Conservation (phyloP, 2,329 filamentous ascomycete species). For the Beauveria scarabaeidicola region DNA sequence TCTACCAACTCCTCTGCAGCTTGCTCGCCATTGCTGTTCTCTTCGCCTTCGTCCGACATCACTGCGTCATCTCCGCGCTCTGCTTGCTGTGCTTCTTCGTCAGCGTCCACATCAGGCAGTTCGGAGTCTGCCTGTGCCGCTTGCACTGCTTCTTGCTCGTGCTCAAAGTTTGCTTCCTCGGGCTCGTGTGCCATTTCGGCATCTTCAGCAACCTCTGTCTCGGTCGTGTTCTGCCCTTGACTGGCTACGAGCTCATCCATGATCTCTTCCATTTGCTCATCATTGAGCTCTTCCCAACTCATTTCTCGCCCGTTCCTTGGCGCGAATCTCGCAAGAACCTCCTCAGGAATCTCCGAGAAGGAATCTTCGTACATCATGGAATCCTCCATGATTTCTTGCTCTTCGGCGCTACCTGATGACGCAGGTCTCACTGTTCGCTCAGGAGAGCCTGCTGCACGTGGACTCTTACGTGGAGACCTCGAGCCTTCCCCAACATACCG, state of each 20-base stretch:
- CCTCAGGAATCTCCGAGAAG: slow-evolving; percentile 48
- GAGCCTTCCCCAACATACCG: neutral
- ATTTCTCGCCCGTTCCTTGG: slow-evolving; percentile 10
- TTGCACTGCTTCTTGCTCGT: neutral
- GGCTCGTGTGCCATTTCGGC: neutral
- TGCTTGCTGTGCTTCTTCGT: neutral
- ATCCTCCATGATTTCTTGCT: slow-evolving; percentile 16
- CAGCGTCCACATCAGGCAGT: neutral
- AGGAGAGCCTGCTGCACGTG: slow-evolving; percentile 1
- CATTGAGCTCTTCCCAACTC: slow-evolving; percentile 10
- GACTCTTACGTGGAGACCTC: neutral
- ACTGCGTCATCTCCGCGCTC: slow-evolving; percentile 4
- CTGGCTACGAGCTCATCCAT: neutral
- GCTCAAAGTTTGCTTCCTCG: neutral
- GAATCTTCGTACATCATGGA: slow-evolving; percentile 41
- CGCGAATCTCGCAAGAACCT: slow-evolving; percentile 38
- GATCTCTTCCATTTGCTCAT: slow-evolving; percentile 7
- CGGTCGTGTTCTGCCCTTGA: neutral
- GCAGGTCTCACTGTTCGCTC: neutral
- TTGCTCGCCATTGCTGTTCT: slow-evolving; percentile 10
- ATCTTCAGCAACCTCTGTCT: neutral
- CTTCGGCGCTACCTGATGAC: neutral
- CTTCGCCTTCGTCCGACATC: neutral
- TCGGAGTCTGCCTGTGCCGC: neutral
- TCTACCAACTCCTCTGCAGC: slow-evolving; percentile 12